phyloP scores from a whole-genome alignment of 1,284 basidiomycete genomes.

The Ceratobasidium sp. region DNA sequence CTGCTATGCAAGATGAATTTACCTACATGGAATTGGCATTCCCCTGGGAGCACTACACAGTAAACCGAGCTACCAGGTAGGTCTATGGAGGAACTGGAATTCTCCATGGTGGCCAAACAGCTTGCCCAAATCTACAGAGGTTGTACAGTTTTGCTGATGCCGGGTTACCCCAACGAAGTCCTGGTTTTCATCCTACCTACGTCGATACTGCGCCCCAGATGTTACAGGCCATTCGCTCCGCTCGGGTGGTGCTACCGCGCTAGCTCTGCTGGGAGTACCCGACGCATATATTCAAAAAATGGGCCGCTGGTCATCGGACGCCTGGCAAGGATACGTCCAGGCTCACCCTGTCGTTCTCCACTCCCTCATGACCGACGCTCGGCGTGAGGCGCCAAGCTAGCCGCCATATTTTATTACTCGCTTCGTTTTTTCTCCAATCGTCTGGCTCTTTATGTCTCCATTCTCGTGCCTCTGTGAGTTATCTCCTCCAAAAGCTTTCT shows the following conservation, averaged over 20 bases:
- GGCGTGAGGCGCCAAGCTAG: background rate
- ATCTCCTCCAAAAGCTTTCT: background rate
- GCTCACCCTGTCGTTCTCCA: background rate
- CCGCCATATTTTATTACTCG: background rate
- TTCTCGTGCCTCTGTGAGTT: background rate
- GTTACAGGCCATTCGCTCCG: constrained; percentile 55
- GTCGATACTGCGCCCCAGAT: constrained; percentile 40
- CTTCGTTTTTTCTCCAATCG: background rate
- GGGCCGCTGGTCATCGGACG: constrained; percentile 55
- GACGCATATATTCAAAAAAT: constrained; percentile 54
- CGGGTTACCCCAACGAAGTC: constrained; percentile 48
- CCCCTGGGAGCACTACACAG: no score
- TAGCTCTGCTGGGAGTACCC: constrained; percentile 52
- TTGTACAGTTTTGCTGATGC: no score
- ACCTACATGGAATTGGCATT: no score
- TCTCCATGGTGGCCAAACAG: no score
- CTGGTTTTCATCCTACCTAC: constrained; percentile 49
- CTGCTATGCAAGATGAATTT: no score
- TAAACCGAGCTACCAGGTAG: no score
- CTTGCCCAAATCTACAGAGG: no score
- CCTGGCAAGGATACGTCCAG: constrained; percentile 55
- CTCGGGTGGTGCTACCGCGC: constrained; percentile 56
- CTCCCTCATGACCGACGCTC: background rate
- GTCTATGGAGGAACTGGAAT: no score
- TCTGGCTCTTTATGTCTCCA: no score